A percentile compares a stretch with the other conserved stretches of the same genome.
These are phyloP conservation scores for Hibiscus syriacus DNA, from an alignment of 345 rosid species.

Conservation along the genomic window DNA sequence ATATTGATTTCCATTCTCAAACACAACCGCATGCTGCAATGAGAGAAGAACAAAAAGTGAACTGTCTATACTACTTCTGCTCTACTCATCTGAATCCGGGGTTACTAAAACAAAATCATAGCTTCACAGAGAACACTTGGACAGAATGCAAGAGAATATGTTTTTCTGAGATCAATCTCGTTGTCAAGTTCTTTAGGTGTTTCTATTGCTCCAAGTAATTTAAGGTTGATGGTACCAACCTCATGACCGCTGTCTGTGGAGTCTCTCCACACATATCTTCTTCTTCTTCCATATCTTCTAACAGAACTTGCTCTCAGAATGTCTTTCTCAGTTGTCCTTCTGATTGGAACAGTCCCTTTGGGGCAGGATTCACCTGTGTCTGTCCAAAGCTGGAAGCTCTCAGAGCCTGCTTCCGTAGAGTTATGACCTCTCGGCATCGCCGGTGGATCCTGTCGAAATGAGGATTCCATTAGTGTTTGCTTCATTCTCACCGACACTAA, in stretches of 20 bases:
- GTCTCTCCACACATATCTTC: conserved; percentile 82
- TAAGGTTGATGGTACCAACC: conserved; percentile 31
- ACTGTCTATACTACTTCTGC: not conserved
- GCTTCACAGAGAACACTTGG: too few relatives aligned
- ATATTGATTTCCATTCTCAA: conserved; percentile 74
- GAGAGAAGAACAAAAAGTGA: not conserved
- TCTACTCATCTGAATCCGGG: too few relatives aligned
- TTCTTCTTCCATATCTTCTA: conserved; percentile 61
- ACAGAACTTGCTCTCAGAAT: conserved; percentile 63
- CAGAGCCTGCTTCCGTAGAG: conserved; percentile 24
- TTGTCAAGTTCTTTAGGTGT: too few relatives aligned
- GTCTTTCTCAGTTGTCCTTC: conserved; percentile 69
- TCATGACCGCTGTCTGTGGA: conserved; percentile 85
- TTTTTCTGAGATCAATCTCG: not conserved
- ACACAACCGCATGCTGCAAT: conserved; percentile 94
- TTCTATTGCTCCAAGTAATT: too few relatives aligned
- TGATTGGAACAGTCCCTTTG: conserved; percentile 73
- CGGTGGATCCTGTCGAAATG: conserved; percentile 50
- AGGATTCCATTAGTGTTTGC: not conserved
- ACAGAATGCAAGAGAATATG: too few relatives aligned
- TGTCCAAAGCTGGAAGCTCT: conserved; percentile 70
- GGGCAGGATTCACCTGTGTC: conserved; percentile 78
- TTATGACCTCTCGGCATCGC: conserved; percentile 48
- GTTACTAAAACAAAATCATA: too few relatives aligned
- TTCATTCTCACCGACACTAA: not conserved